These are phyloP conservation scores for Adansonia rubrostipa DNA, from an alignment of 441 rosid species.

Conservation along the genomic window DNA sequence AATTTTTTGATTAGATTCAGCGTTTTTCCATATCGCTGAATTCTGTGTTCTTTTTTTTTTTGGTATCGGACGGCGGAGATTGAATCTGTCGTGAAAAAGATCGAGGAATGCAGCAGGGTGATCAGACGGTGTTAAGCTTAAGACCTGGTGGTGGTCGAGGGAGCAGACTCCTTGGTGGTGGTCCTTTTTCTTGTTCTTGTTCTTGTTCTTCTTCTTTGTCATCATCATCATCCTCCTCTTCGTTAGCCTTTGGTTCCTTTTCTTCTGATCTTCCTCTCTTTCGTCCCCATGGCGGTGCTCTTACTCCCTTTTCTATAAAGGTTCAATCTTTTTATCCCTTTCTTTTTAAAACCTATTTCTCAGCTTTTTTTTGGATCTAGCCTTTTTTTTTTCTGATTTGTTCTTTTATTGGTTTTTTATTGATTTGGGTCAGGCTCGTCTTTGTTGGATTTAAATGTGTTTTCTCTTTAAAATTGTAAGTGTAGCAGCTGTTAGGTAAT, in stretches of 20 bases:
- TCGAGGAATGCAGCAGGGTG: constrained; percentile 97
- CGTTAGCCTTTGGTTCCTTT: constrained; percentile 64
- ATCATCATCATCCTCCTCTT: constrained; percentile 38
- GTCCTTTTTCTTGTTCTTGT: constrained; percentile 21
- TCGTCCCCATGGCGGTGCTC: constrained; percentile 70
- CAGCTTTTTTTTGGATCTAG: constrained; percentile 40
- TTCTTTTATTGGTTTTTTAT: not conserved
- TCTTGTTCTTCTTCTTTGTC: no score
- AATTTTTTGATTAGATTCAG: constrained; percentile 32
- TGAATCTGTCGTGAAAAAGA: constrained; percentile 43
- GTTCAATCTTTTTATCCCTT: constrained; percentile 30
- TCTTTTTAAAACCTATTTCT: constrained; percentile 5
- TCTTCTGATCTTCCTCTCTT: constrained; percentile 72
- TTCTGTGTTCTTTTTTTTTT: not conserved
- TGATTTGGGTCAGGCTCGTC: no score
- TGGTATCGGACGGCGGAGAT: constrained; percentile 43
- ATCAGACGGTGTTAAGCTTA: constrained; percentile 90
- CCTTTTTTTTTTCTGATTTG: not conserved
- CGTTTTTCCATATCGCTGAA: constrained; percentile 36
- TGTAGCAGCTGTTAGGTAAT: not conserved
- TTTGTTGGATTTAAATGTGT: not conserved
- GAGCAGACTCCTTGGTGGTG: constrained; percentile 69
- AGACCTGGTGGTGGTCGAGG: constrained; percentile 98
- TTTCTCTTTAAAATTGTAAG: not conserved
- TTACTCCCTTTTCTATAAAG: constrained; percentile 44